These are phyloP conservation scores for Acorus gramineus DNA, from an alignment of 106 monocot genomes.

Conservation along the genomic window DNA sequence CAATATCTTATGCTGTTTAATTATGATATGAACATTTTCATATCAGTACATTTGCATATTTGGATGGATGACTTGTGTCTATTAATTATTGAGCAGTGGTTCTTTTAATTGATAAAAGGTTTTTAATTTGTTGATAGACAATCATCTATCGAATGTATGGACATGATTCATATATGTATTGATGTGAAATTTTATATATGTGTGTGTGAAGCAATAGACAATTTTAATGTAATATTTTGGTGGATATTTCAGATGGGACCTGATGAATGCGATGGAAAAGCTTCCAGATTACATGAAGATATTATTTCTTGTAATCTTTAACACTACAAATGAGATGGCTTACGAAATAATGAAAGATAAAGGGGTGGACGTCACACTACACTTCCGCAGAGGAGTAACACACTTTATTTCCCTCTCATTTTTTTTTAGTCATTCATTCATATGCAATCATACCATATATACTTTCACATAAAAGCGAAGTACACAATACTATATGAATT, in stretches of 20 bases:
- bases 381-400: conserved; percentile 25
- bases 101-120: no score
- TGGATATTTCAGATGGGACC: conserved; percentile 25
- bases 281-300: conserved; percentile 41
- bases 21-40: background rate
- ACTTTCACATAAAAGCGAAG: no score
- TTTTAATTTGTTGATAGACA: no score
- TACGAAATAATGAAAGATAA: conserved; percentile 4
- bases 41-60: background rate
- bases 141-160: no score
- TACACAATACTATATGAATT: no score
- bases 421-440: background rate
- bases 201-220: background rate
- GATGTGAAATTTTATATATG: background rate
- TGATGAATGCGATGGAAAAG: conserved; percentile 13
- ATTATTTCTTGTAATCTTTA: conserved; percentile 12
- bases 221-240: background rate
- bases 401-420: background rate
- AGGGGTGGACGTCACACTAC: conserved; percentile 15
- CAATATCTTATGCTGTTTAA: background rate
- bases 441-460: background rate
- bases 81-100: no score
- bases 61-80: no score
- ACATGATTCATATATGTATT: no score
- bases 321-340: conserved; percentile 22